Percentiles rank a stretch among this genome's conserved stretches.
Conservation (phyloP, 1,284 basidiomycete genomes). For the Trichosporon sp. region DNA sequence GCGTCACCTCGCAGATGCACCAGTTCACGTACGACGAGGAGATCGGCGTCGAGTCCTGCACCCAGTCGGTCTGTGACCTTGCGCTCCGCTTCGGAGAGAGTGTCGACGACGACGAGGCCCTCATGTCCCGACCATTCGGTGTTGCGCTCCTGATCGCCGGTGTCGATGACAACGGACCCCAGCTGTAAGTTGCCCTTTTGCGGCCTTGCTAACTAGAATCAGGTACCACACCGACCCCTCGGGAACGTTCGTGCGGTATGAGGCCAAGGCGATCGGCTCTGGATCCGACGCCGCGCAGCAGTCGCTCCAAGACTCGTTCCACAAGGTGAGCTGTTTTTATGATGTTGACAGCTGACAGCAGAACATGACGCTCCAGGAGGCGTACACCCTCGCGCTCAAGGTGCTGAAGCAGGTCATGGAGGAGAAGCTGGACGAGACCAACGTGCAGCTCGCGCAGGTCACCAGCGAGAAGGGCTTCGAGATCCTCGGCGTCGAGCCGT, state of each 20-base stretch:
- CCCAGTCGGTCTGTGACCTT: conserved; percentile 96
- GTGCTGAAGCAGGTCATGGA: conserved; percentile 99
- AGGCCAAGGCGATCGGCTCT: conserved; percentile 97
- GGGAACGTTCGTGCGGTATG: conserved; percentile 95
- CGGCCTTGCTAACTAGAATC: conserved; percentile 15
- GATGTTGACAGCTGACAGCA: conserved; percentile 41
- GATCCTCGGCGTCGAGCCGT: conserved; percentile 68
- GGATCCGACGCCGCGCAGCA: conserved; percentile 97
- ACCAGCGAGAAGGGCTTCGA: conserved; percentile 71
- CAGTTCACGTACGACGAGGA: conserved; percentile 93
- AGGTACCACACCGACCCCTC: conserved; percentile 98
- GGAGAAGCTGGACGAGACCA: conserved; percentile 96
- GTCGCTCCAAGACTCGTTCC: conserved; percentile 95
- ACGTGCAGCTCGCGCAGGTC: conserved; percentile 94
- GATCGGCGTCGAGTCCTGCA: conserved; percentile 95
- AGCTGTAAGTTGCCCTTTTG: conserved; percentile 60
- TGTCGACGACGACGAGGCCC: conserved; percentile 95
- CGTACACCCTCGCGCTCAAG: conserved; percentile 76
- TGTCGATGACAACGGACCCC: conserved; percentile 91
- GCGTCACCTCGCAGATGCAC: conserved; percentile 94
- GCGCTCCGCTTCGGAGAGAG: conserved; percentile 97
- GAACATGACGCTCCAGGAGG: conserved; percentile 90
- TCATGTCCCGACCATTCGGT: conserved; percentile 98
- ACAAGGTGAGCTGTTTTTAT: conserved; percentile 62
- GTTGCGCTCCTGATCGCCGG: conserved; percentile 96